These are phyloP conservation scores for Citeromyces siamensis DNA, from an alignment of 1,139 yeast species.

Conservation along the genomic window DNA sequence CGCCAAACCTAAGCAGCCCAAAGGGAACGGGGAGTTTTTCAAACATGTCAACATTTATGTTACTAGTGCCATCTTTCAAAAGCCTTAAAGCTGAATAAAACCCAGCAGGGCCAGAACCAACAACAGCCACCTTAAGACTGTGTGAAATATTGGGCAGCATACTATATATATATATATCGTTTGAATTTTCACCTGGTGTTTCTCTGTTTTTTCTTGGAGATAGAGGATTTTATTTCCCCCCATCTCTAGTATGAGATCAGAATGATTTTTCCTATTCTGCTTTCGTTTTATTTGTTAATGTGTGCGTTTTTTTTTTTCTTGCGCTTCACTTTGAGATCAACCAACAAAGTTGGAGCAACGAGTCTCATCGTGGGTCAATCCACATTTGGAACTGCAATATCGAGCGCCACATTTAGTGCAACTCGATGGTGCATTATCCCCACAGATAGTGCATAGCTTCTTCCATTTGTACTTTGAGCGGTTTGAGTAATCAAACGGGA, in stretches of 20 bases:
- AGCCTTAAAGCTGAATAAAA: constrained; percentile 80
- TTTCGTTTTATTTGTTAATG: too few species aligned
- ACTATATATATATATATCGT: too few species aligned
- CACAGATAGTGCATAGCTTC: constrained; percentile 30
- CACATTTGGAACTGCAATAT: constrained; percentile 26
- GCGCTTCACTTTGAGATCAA: too few species aligned
- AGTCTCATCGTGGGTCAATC: constrained; percentile 26
- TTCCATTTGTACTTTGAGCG: constrained; percentile 17
- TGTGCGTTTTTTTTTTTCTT: too few species aligned
- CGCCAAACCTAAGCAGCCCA: constrained; percentile 88
- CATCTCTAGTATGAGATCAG: too few species aligned
- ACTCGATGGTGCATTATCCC: constrained; percentile 23
- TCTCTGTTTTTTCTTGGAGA: too few species aligned
- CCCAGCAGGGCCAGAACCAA: constrained; percentile 97
- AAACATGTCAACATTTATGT: constrained; percentile 48
- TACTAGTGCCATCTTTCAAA: constrained; percentile 28
- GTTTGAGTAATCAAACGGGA: constrained; percentile 12
- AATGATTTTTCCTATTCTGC: too few species aligned
- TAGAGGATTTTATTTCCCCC: too few species aligned
- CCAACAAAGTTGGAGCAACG: constrained; percentile 17
- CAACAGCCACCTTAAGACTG: constrained; percentile 43
- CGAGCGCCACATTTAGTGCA: constrained; percentile 26
- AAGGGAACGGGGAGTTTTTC: constrained; percentile 84
- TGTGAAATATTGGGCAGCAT: background rate
- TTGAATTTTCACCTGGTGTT: too few species aligned